phyloP scores from a whole-genome alignment of 305 asterid genomes.

The Rubia balearica region DNA sequence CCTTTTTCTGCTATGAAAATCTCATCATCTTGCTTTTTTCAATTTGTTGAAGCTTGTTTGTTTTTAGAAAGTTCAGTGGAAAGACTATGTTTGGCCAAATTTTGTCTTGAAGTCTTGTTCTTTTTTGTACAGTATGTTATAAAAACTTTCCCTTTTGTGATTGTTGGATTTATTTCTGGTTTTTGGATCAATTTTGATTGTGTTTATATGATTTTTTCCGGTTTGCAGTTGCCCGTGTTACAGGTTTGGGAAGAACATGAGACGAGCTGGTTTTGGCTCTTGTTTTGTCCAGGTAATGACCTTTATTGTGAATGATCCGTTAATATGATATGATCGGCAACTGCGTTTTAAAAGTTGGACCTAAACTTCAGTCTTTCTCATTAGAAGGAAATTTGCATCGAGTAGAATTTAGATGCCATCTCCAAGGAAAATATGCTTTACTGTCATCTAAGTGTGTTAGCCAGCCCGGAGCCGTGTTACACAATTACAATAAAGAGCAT shows the following conservation, averaged over 20 bases:
- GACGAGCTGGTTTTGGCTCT: constrained; percentile 82
- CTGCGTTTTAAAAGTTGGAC: constrained; percentile 1
- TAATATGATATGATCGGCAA: not conserved
- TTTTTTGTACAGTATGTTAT: not conserved
- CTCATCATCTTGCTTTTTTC: not conserved
- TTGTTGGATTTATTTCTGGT: constrained; percentile 6
- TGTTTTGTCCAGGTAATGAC: constrained; percentile 71
- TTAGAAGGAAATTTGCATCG: not conserved
- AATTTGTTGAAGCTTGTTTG: not conserved
- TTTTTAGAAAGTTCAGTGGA: not conserved
- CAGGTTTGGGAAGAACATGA: constrained; percentile 95
- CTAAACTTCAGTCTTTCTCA: not conserved
- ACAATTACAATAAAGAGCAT: constrained; percentile 2
- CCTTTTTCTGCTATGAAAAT: not conserved
- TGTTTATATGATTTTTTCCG: constrained; percentile 19
- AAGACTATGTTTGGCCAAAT: not conserved
- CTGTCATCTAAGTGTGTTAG: not conserved
- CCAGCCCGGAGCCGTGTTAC: not conserved
- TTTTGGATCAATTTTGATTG: constrained; percentile 11
- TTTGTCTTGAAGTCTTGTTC: not conserved
- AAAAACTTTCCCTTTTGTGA: constrained; percentile 1
- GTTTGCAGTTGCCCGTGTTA: constrained; percentile 85
- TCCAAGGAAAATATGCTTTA: not conserved
- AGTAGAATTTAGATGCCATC: not conserved
- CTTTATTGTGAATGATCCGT: not conserved